Evolutionary conservation across 768 basidiomycete genomes (phyloP), one percentile per base, ranked within the genome.

Genomic region (Tulasnella sp.): DNA sequence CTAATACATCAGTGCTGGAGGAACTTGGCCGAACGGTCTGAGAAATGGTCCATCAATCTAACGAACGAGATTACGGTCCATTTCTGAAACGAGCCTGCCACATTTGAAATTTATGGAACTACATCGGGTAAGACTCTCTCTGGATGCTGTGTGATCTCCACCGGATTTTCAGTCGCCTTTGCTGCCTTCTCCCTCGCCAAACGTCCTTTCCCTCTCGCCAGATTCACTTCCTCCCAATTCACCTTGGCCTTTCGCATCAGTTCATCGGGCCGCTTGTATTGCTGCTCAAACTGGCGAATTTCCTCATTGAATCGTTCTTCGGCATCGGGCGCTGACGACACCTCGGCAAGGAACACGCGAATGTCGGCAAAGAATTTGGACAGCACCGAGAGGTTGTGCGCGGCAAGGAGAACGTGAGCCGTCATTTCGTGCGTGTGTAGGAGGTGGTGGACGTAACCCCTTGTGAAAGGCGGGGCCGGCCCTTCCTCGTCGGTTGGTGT

Each of bases 391-490:
- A 94, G 85, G 80, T 96, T 96, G 83, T 96, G 95, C 84, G 90
- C 86, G 15, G 86, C 87, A 23, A 96, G 88, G 32, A 95, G 83
- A 5, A 93, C 82, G 80, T 96, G 93, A 0, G 93, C 91, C 0
- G 91, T 89, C 94, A 96, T 95, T 83, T 96, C 95, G 83, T 96
- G 95, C 7, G 94, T 94, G 74, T 92, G 91, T 46, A 95, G 85
- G 18, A 96, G 88, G 81, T 96, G 94, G 82, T 96, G 93, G 40
- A 94, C 73, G 80, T 96, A 96, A 2, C 92, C 91, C 29, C 86
- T 84, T n/a, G 84, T 86, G 80, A 83, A 85, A 0, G 85, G 74
- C 35, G 18, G 81, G 79, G 44, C 39, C 9, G 32, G 26, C 29
- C 26, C 29, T 48, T 29, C 51, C 37, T 74, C n/a, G 37, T 18